These are phyloP conservation scores for Capsicum chinense DNA, from an alignment of 257 asterid species.

Conservation along the genomic window DNA sequence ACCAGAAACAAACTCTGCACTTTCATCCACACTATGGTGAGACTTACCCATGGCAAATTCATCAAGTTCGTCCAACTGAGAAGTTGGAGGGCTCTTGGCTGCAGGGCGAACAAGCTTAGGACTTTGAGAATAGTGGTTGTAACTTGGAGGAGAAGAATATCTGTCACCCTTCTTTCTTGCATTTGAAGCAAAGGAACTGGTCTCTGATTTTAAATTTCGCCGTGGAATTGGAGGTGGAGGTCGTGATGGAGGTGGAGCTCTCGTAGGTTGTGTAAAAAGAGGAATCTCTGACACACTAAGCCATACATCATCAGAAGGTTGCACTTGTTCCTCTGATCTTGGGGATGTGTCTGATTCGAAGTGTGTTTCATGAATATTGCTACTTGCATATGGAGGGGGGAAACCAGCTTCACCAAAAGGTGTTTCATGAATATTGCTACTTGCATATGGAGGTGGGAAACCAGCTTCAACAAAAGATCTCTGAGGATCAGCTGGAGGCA, in stretches of 20 bases:
- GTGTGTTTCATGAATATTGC: conserved; percentile 47
- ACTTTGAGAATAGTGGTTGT: conserved; percentile 57
- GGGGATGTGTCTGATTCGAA: conserved; percentile 58
- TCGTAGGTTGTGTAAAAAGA: conserved; percentile 83
- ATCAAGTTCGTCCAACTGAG: conserved; percentile 89
- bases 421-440: conserved; percentile 46
- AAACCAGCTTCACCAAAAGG: conserved; percentile 56
- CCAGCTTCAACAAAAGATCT: conserved; percentile 57
- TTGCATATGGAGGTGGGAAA: conserved; percentile 49
- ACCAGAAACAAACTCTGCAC: conserved; percentile 49
- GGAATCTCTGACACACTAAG: conserved; percentile 90
- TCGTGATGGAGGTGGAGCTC: conserved; percentile 97
- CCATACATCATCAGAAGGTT: conserved; percentile 78
- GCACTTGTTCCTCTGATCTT: conserved; percentile 56
- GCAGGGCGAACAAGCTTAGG: conserved; percentile 55
- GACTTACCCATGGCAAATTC: conserved; percentile 80
- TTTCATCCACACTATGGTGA: conserved; percentile 52
- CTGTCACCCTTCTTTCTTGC: conserved; percentile 64
- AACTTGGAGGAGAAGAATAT: conserved; percentile 57
- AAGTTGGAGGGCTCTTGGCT: conserved; percentile 61
- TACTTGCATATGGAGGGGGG: conserved; percentile 50
- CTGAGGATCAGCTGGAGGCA: conserved; percentile 67
- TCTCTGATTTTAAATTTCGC: conserved; percentile 51
- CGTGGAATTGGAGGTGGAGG: conserved; percentile 95
- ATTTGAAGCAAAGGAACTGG: conserved; percentile 58